Conservation (phyloP, 192 early-diverging fungal genomes). For the Backusella westeae region DNA sequence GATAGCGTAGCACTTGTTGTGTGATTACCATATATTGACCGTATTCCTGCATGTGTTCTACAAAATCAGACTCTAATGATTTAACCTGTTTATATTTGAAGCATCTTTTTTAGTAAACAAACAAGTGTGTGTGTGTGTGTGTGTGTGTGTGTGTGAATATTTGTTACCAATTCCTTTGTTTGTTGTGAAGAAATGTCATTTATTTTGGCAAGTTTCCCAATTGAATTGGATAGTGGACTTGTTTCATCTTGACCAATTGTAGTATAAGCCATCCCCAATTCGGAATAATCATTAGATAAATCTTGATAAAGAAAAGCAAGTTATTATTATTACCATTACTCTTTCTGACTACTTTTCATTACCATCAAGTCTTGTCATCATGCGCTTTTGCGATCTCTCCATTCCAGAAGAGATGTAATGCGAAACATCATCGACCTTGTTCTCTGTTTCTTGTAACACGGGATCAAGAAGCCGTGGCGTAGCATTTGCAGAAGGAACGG, state of each 20-base stretch:
- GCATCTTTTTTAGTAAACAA: not conserved
- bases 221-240: not conserved
- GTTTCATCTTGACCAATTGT: slow-evolving; percentile 11
- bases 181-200: not conserved
- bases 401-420: slow-evolving; percentile 26
- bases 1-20: not conserved
- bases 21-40: slow-evolving; percentile 1
- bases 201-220: not conserved
- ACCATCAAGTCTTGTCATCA: slow-evolving; percentile 66
- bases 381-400: slow-evolving; percentile 66
- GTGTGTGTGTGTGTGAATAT: not conserved
- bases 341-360: not conserved
- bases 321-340: not conserved
- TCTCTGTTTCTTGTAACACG: not conserved
- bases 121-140: too few relatives aligned
- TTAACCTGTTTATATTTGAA: not conserved
- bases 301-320: not conserved
- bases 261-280: slow-evolving; percentile 4
- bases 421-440: not conserved
- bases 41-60: slow-evolving; percentile 11
- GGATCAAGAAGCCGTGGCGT: not conserved
- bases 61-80: not conserved
- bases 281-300: not conserved
- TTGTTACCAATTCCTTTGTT: slow-evolving; percentile 2
- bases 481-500: not conserved